These are phyloP conservation scores for Boletus patriciae DNA, from an alignment of 768 basidiomycete genomes.

Conservation along the genomic window DNA sequence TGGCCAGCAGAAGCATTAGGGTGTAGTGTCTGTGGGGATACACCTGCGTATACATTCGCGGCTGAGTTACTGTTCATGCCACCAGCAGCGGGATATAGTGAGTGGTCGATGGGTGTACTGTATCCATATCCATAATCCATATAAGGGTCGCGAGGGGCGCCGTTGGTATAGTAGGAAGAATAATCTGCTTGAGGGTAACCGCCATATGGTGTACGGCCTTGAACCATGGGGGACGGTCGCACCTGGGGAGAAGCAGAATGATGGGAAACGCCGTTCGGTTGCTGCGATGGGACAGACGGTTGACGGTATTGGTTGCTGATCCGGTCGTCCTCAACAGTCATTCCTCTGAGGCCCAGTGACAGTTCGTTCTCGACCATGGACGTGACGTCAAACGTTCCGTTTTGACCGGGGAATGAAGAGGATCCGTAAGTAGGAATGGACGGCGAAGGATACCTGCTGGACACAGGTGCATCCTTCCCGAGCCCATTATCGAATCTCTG, in stretches of 20 bases:
- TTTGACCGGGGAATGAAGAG: conserved; percentile 32
- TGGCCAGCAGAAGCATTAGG: conserved; percentile 43
- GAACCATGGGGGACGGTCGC: conserved; percentile 45
- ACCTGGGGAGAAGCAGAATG: conserved; percentile 37
- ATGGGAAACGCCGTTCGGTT: conserved; percentile 31
- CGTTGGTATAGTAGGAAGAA: conserved; percentile 55
- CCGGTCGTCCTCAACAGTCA: conserved; percentile 58
- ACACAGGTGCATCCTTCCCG: conserved; percentile 40
- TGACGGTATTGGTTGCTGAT: conserved; percentile 41
- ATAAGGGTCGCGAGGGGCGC: conserved; percentile 50
- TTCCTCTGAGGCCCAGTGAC: conserved; percentile 57
- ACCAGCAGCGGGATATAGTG: conserved; percentile 49
- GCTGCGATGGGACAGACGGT: conserved; percentile 32
- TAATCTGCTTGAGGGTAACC: conserved; percentile 58
- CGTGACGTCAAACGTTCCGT: conserved; percentile 39
- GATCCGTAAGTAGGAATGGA: conserved; percentile 39
- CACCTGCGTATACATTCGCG: conserved; percentile 50
- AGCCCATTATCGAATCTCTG: conserved; percentile 51
- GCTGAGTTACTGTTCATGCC: conserved; percentile 45
- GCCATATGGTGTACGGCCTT: conserved; percentile 47
- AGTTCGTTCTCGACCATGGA: conserved; percentile 53
- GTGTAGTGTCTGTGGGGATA: conserved; percentile 44
- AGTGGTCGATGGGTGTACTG: conserved; percentile 48
- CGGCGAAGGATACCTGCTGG: conserved; percentile 49
- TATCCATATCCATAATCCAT: conserved; percentile 60